A percentile compares a stretch with the other conserved stretches of the same genome.
Conservation (phyloP, 306 rosid species). For the Oxytropis ochrocephala region DNA sequence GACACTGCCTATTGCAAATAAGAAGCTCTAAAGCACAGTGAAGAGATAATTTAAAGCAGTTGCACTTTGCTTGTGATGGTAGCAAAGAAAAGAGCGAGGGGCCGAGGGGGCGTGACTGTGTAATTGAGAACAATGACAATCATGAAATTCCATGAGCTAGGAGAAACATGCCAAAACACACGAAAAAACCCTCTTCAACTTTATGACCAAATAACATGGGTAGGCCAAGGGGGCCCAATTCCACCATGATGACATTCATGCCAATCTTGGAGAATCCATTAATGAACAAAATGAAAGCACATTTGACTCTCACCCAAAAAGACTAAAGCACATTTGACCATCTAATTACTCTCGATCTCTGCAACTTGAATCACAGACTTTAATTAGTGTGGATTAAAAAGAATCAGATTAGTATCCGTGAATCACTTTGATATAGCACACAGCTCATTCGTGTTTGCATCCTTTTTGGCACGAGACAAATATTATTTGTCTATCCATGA, state of each 20-base stretch:
- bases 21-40: background rate
- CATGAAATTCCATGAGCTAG: slow-evolving; percentile 12
- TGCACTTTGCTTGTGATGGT: slow-evolving; percentile 31
- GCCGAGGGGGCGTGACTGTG: background rate
- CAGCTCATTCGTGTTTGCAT: background rate
- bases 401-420: background rate
- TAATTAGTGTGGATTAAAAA: no score
- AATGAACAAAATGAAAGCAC: slow-evolving; percentile 54
- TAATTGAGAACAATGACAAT: background rate
- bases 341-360: slow-evolving; percentile 39
- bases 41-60: slow-evolving; percentile 13
- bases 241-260: slow-evolving; percentile 53
- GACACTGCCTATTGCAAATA: background rate
- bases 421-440: background rate
- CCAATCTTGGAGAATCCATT: slow-evolving; percentile 60
- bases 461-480: background rate
- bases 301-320: slow-evolving; percentile 33
- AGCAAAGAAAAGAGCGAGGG: background rate
- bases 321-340: slow-evolving; percentile 35
- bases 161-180: slow-evolving; percentile 8
- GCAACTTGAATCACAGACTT: slow-evolving; percentile 3
- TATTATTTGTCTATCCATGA: background rate
- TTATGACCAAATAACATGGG: slow-evolving; percentile 19
- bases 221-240: slow-evolving; percentile 43
- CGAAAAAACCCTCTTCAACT: slow-evolving; percentile 1